Conservation (phyloP, 108 stramenopile genomes). For the Licmophora abbreviata region DNA sequence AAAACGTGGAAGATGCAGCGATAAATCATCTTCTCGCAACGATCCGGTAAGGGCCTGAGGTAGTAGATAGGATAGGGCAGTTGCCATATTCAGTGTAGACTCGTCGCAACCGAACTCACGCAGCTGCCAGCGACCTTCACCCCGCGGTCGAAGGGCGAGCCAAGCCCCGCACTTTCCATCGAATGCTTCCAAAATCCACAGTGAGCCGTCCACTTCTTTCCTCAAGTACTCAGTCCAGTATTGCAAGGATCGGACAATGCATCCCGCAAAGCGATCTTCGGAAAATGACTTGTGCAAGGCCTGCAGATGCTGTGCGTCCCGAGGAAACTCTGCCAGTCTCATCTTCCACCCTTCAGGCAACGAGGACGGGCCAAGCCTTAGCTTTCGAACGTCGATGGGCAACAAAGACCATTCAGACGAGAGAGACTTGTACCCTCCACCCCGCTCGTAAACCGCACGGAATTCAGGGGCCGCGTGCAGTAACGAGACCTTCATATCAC, state of each 20-base stretch:
- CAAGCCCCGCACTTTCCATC: slow-evolving; percentile 35
- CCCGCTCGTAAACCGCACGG: slow-evolving; percentile 49
- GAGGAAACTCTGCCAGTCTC: slow-evolving; percentile 49
- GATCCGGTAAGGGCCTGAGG: slow-evolving; percentile 12
- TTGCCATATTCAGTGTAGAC: too few relatives aligned
- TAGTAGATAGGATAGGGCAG: background rate
- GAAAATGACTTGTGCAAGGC: slow-evolving; percentile 45
- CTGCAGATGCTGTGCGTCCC: slow-evolving; percentile 35
- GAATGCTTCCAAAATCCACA: slow-evolving; percentile 30
- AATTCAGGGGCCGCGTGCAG: slow-evolving; percentile 62
- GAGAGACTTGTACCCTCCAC: slow-evolving; percentile 33
- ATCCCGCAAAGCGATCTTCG: slow-evolving; percentile 49
- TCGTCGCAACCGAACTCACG: slow-evolving; percentile 66
- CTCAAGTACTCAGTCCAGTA: slow-evolving; percentile 70
- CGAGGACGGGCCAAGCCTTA: background rate
- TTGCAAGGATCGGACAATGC: slow-evolving; percentile 35
- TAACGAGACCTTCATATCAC: slow-evolving; percentile 37
- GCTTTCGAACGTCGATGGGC: slow-evolving; percentile 20
- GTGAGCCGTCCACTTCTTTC: slow-evolving; percentile 35
- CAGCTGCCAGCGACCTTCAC: slow-evolving; percentile 44
- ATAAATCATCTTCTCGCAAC: slow-evolving; percentile 7
- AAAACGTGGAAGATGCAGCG: background rate
- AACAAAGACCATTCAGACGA: slow-evolving; percentile 48
- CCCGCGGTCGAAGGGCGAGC: slow-evolving; percentile 45
- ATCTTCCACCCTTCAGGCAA: slow-evolving; percentile 11